These are phyloP conservation scores for Glomus cerebriforme DNA, from an alignment of 192 early-diverging fungal species.

Conservation along the genomic window DNA sequence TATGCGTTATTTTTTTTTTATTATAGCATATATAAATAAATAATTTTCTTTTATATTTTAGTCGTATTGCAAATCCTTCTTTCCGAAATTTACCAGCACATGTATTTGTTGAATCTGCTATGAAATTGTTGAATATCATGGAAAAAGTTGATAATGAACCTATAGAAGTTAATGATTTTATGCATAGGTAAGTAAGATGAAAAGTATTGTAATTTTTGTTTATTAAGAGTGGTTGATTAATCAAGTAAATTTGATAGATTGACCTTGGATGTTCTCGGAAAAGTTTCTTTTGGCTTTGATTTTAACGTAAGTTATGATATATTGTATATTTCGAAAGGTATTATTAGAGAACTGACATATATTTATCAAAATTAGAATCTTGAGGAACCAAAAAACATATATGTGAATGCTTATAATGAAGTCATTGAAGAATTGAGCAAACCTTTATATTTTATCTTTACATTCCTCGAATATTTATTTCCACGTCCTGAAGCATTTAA, in stretches of 20 bases:
- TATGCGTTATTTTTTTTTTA: not conserved
- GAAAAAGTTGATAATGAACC: not conserved
- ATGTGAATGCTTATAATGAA: not conserved
- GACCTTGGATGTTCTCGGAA: not conserved
- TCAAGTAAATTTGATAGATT: not conserved
- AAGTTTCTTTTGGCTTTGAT: not conserved
- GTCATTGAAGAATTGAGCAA: not conserved
- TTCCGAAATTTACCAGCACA: not conserved
- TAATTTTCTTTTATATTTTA: not conserved
- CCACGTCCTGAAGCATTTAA: not conserved
- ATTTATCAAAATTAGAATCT: slow-evolving; percentile 7
- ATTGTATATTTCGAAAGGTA: too few species aligned
- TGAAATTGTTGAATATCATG: not conserved
- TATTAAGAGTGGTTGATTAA: too few species aligned
- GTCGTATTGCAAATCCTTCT: not conserved
- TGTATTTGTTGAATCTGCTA: not conserved
- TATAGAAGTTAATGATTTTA: not conserved
- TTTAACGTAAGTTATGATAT: not conserved
- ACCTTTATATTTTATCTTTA: not conserved
- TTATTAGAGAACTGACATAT: too few species aligned
- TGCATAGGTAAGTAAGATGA: not conserved
- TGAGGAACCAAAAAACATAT: not conserved
- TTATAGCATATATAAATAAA: not conserved
- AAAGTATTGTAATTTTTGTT: not conserved
- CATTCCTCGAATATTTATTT: not conserved